Evolutionary conservation across 257 asterid species (phyloP).

Genomic region (Lantana camara): DNA sequence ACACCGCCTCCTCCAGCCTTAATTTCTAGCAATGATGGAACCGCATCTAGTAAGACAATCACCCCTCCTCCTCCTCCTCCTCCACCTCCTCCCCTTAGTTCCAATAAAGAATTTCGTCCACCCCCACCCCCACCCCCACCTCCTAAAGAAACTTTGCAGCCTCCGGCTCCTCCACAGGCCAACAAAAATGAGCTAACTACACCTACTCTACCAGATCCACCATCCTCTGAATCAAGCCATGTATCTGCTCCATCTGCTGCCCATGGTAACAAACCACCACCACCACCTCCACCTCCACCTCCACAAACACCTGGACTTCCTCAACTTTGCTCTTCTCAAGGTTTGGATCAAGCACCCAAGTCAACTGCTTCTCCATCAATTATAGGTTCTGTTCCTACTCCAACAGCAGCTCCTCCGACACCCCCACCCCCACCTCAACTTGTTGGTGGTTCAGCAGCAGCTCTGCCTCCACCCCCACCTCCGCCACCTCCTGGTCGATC

Average conservation of each 20-base stretch:
- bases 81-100: conserved; percentile 31
- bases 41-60: too few relatives aligned
- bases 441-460: neutral
- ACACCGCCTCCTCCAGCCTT: conserved; percentile 30
- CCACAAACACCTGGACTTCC: conserved; percentile 27
- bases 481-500: conserved; percentile 19
- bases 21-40: too few relatives aligned
- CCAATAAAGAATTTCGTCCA: conserved; percentile 23
- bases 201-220: conserved; percentile 44
- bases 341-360: conserved; percentile 30
- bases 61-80: conserved; percentile 23
- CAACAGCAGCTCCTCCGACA: conserved; percentile 16
- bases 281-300: conserved; percentile 53
- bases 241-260: conserved; percentile 28
- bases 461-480: conserved; percentile 26
- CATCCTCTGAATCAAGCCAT: conserved; percentile 28
- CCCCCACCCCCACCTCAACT: conserved; percentile 23
- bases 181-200: conserved; percentile 1
- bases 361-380: conserved; percentile 34
- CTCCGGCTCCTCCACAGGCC: conserved; percentile 37
- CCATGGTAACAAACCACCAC: conserved; percentile 26
- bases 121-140: conserved; percentile 29
- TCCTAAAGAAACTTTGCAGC: conserved; percentile 32
- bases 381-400: conserved; percentile 11
- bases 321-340: conserved; percentile 23